Conservation (phyloP, 106 monocot genomes). For the Vanilla planifolia region DNA sequence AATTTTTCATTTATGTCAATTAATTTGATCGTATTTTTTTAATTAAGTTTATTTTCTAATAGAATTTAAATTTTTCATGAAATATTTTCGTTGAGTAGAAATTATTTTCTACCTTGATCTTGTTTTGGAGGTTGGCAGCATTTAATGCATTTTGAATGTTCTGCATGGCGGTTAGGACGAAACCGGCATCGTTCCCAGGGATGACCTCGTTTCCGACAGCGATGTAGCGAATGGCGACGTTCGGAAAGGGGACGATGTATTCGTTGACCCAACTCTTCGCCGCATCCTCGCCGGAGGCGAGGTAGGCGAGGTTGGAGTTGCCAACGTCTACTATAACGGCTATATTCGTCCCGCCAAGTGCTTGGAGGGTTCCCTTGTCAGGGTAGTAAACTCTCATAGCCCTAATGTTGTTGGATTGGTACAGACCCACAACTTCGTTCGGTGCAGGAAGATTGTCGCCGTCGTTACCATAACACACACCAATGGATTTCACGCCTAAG, state of each 20-base stretch:
- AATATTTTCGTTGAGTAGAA: too few relatives aligned
- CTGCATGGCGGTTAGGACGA: background rate
- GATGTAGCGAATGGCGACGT: background rate
- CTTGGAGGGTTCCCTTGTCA: constrained; percentile 8
- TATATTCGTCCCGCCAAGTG: constrained; percentile 35
- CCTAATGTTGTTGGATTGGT: constrained; percentile 22
- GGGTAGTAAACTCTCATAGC: constrained; percentile 33
- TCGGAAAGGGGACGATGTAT: background rate
- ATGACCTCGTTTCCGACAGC: background rate
- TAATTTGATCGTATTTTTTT: too few relatives aligned
- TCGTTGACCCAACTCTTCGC: background rate
- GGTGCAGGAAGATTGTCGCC: constrained; percentile 36
- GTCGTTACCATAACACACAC: constrained; percentile 29
- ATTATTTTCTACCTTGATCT: too few relatives aligned
- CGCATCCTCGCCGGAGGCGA: constrained; percentile 12
- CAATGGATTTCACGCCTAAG: constrained; percentile 6
- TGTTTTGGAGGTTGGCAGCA: background rate
- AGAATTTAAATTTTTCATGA: too few relatives aligned
- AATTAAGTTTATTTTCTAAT: too few relatives aligned
- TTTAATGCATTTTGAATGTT: background rate
- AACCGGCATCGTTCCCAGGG: background rate
- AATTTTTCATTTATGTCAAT: too few relatives aligned
- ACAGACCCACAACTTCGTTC: constrained; percentile 20
- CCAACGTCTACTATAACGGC: constrained; percentile 26
- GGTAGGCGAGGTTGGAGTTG: background rate